phyloP scores from a whole-genome alignment of 2,329 filamentous ascomycete genomes.

The Lachnellula willkommii region DNA sequence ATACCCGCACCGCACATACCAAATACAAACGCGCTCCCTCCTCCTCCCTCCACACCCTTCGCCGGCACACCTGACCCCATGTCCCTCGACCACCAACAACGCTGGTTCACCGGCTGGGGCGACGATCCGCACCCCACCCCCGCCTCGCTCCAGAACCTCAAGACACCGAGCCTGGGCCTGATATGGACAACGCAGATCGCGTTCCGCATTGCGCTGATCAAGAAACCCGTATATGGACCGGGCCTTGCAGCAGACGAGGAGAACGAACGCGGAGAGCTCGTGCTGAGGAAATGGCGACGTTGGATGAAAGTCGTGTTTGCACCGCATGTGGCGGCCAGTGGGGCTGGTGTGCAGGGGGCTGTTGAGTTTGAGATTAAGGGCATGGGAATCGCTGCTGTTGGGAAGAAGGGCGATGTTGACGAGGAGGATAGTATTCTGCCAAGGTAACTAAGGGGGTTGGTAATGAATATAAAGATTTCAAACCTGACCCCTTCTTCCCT shows the following conservation, averaged over 20 bases:
- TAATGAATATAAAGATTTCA: too few species aligned
- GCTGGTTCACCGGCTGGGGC: constrained; percentile 95
- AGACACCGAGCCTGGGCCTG: constrained; percentile 81
- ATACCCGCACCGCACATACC: constrained; percentile 15
- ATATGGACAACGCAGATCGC: constrained; percentile 90
- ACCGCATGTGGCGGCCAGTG: constrained; percentile 58
- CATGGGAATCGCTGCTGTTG: constrained; percentile 48
- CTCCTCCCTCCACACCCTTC: constrained; percentile 5
- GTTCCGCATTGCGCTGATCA: constrained; percentile 74
- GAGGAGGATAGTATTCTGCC: neutral
- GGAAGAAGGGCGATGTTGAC: constrained; percentile 8
- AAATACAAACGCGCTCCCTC: constrained; percentile 17
- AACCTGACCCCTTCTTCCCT: too few species aligned
- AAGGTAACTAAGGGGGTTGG: neutral
- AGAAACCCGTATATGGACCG: constrained; percentile 50
- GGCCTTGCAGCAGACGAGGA: constrained; percentile 33
- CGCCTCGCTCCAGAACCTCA: constrained; percentile 46
- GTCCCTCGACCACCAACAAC: constrained; percentile 80
- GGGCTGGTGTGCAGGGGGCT: constrained; percentile 44
- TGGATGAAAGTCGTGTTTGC: constrained; percentile 90
- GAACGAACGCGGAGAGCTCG: constrained; percentile 40
- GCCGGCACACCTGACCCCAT: constrained; percentile 49
- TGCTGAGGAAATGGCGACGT: constrained; percentile 59
- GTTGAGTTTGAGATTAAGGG: constrained; percentile 72
- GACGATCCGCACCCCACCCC: constrained; percentile 48